phyloP scores from a whole-genome alignment of 805 yeast species.

The Ogataea kodamae region DNA sequence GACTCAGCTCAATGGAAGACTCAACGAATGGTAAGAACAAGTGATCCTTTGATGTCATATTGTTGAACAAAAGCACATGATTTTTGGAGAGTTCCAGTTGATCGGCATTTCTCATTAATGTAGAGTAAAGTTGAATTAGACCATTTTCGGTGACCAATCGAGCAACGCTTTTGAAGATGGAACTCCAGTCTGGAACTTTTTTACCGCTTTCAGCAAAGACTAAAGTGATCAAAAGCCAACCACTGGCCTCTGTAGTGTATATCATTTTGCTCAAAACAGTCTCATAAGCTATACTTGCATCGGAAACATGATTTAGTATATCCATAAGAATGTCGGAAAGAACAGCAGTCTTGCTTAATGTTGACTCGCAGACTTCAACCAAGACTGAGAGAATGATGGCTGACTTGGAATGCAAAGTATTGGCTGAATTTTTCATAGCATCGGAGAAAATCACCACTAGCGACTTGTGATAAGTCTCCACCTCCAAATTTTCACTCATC shows the following conservation, averaged over 20 bases:
- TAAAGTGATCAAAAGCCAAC: slow-evolving; percentile 45
- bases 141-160: slow-evolving; percentile 7
- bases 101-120: slow-evolving; percentile 52
- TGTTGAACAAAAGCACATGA: slow-evolving; percentile 43
- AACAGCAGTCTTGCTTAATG: slow-evolving; percentile 37
- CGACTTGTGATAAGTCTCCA: slow-evolving; percentile 52
- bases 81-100: slow-evolving; percentile 41
- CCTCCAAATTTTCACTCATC: slow-evolving; percentile 33
- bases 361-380: slow-evolving; percentile 18
- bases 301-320: slow-evolving; percentile 50
- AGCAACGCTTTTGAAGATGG: slow-evolving; percentile 17
- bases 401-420: slow-evolving; percentile 72
- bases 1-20: slow-evolving; percentile 39
- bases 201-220: slow-evolving; percentile 69
- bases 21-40: slow-evolving; percentile 47
- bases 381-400: slow-evolving; percentile 43
- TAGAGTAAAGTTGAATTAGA: slow-evolving; percentile 43
- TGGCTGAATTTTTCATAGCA: slow-evolving; percentile 67
- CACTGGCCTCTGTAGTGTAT: slow-evolving; percentile 26
- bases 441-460: slow-evolving; percentile 64
- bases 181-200: slow-evolving; percentile 54
- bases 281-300: slow-evolving; percentile 44
- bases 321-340: slow-evolving; percentile 56
- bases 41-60: slow-evolving; percentile 34
- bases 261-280: slow-evolving; percentile 25